phyloP scores from a whole-genome alignment of 2,329 filamentous ascomycete species.

The Fusarium papillatum region DNA sequence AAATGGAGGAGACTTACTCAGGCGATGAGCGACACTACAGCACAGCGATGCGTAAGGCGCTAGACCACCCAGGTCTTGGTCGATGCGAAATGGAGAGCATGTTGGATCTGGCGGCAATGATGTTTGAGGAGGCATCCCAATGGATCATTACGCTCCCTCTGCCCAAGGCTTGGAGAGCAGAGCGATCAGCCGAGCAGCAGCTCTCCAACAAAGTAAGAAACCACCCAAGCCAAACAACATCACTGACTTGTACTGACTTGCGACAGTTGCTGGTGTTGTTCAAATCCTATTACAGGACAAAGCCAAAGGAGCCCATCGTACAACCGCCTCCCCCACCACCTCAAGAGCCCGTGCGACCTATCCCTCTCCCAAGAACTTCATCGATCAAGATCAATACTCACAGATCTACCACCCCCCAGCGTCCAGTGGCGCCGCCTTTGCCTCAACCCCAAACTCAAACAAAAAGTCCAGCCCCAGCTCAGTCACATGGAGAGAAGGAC shows the following conservation, averaged over 20 bases:
- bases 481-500: conserved; percentile 35
- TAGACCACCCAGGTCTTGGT: conserved; percentile 55
- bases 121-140: conserved; percentile 59
- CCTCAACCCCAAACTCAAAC: neutral
- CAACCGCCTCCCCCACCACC: conserved; percentile 34
- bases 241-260: conserved; percentile 31
- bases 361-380: conserved; percentile 46
- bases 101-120: conserved; percentile 59
- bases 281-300: conserved; percentile 54
- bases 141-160: conserved; percentile 58
- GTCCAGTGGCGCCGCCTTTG: conserved; percentile 13
- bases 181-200: conserved; percentile 51
- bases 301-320: conserved; percentile 46
- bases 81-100: conserved; percentile 58
- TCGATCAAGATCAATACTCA: conserved; percentile 56
- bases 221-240: neutral
- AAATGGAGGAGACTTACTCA: conserved; percentile 58
- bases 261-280: conserved; percentile 53
- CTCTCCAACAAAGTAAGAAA: conserved; percentile 52
- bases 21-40: conserved; percentile 55
- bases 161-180: conserved; percentile 57
- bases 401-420: conserved; percentile 43
- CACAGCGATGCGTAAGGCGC: conserved; percentile 58
- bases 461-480: conserved; percentile 25
- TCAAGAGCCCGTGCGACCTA: conserved; percentile 46